Conservation (phyloP, 345 rosid genomes). For the Brassica rapa region DNA sequence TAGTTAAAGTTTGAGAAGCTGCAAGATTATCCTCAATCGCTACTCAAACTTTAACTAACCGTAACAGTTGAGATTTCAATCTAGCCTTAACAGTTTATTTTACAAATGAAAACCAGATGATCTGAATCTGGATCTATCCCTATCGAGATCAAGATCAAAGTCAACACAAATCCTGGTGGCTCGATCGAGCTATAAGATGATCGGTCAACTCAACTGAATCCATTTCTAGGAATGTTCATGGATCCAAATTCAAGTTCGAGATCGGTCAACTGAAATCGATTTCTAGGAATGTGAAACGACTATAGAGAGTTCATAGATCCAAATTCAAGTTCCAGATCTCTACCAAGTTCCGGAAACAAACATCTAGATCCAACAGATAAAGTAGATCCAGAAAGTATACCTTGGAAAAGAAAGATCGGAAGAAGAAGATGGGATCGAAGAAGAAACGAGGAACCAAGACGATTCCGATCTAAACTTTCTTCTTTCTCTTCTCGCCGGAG, state of each 20-base stretch:
- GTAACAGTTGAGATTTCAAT: not conserved
- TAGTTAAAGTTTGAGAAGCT: no score
- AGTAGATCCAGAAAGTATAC: conserved; percentile 38
- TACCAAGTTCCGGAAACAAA: conserved; percentile 5
- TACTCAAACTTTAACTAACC: conserved; percentile 2
- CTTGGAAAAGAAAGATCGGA: conserved; percentile 33
- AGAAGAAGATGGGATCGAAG: conserved; percentile 29
- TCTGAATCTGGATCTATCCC: conserved; percentile 27
- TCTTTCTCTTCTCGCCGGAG: conserved; percentile 34
- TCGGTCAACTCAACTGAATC: conserved; percentile 1
- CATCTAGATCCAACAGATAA: conserved; percentile 30
- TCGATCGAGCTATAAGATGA: conserved; percentile 17
- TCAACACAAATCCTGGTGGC: not conserved
- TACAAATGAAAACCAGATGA: not conserved
- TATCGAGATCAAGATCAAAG: conserved; percentile 9
- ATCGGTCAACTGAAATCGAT: conserved; percentile 1
- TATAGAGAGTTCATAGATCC: not conserved
- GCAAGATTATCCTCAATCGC: not conserved
- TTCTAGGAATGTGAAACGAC: not conserved
- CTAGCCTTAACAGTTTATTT: not conserved
- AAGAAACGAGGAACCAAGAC: conserved; percentile 15
- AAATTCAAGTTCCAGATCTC: conserved; percentile 21
- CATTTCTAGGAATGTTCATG: not conserved
- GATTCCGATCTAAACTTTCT: conserved; percentile 3
- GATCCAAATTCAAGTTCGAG: not conserved